A percentile compares a stretch with the other conserved stretches of the same genome.
phyloP scores from a whole-genome alignment of 1,284 basidiomycete genomes.

The Malassezia equina region DNA sequence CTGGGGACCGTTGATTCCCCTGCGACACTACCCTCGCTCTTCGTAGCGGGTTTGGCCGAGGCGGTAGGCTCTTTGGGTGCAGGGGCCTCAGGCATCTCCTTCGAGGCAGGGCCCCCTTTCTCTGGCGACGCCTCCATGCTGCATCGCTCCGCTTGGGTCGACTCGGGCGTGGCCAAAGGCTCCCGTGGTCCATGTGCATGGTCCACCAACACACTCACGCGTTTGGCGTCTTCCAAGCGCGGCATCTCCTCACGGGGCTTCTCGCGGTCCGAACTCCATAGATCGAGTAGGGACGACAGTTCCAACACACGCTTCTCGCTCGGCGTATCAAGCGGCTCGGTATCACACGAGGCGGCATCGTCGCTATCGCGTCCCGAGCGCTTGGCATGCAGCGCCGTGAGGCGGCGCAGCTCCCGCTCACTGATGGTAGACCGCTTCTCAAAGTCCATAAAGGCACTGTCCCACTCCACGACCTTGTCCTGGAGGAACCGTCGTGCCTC shows the following conservation, averaged over 20 bases:
- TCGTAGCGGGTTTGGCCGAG: no score
- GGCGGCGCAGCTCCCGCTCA: constrained; percentile 48
- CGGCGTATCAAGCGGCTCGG: not conserved
- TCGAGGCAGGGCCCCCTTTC: no score
- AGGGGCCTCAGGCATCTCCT: no score
- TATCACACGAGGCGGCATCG: not conserved
- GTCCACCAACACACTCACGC: not conserved
- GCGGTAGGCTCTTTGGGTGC: no score
- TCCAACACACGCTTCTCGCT: constrained; percentile 1
- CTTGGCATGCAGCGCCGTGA: constrained; percentile 50
- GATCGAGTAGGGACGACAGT: not conserved
- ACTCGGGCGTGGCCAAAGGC: not conserved
- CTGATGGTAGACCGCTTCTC: constrained; percentile 51
- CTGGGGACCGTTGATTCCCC: no score
- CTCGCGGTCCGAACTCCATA: not conserved
- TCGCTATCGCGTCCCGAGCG: constrained; percentile 23
- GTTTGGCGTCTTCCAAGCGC: not conserved
- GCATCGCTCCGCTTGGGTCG: not conserved
- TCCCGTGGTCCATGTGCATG: not conserved
- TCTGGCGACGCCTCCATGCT: no score
- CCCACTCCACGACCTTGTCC: constrained; percentile 93
- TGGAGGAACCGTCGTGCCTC: constrained; percentile 75
- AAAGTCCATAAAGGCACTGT: constrained; percentile 63
- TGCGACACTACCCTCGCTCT: no score
- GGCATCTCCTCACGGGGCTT: not conserved